Base-by-base conservation (phyloP, 2,329 filamentous ascomycete species). In the Monosporascus sp. region DNA sequence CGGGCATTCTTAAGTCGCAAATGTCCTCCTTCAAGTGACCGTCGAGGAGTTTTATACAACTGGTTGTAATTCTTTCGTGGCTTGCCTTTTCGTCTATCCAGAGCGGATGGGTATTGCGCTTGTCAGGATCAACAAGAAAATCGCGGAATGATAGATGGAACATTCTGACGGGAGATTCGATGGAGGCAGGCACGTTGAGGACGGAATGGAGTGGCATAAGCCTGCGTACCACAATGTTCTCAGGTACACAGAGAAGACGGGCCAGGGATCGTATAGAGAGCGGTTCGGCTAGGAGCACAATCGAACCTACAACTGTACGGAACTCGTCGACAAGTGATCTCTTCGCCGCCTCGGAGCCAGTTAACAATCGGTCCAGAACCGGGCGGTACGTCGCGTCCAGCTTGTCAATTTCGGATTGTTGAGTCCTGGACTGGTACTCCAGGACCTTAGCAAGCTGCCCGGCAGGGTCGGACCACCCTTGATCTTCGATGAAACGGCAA, bases 141-240 rank as follows among this genome's bases (percentile, higher is more conserved):
- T 74, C 70, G 3, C 66, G 65, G 47, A 75, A 74, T 0, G 71
- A 72, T 7, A 67, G 54, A 51, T 74, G 70, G 3, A 69, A 60
- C 0, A 68, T 53, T n/a, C 59, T 61, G 6, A 74, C 48, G 0
- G 68, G 66, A 5, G 27, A 26, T 51, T 55, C 48, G 6, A 51
- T 1, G 11, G 56, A 35, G 5, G 49, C 48, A 2, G 70, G 68
- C 2, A 74, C 53, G 27, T 60, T 55, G 0, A 75, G 50, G 3
- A 74, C 65, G 0, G 71, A 70, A 53, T 72, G 67, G 8, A 74
- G 65, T 3, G 57, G 38, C 9, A 65, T 52, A 9, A 71, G 55
- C 11, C 52, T 59, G 9, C 49, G 22, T 6, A 58, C 46, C 9
- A 73, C 51, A 11, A 8, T 51, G 2, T 50, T 44, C 11, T 48